These are phyloP conservation scores for Ustilago cynodontis DNA, from an alignment of 1,284 basidiomycete species.

Conservation along the genomic window DNA sequence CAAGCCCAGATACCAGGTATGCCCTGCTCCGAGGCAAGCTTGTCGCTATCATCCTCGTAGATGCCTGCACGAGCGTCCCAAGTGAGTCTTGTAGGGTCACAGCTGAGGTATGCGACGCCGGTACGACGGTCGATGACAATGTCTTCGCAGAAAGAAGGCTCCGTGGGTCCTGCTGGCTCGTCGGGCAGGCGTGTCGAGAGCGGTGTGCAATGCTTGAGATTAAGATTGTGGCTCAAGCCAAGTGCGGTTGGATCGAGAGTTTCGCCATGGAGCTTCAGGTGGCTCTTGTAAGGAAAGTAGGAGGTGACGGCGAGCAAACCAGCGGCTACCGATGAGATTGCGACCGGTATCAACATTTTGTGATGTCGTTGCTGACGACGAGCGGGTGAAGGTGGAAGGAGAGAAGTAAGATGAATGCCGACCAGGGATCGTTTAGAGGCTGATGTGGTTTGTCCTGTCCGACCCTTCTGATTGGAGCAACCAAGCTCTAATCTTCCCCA, in stretches of 20 bases:
- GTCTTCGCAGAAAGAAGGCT: conserved; percentile 58
- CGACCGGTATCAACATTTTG: conserved; percentile 39
- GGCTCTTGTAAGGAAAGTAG: conserved; percentile 47
- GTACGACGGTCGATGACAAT: conserved; percentile 48
- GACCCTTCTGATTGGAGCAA: conserved; percentile 23
- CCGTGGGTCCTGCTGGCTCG: conserved; percentile 42
- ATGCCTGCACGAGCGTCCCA: conserved; percentile 51
- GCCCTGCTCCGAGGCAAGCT: conserved; percentile 23
- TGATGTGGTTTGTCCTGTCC: too few relatives aligned
- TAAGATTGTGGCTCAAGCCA: conserved; percentile 17
- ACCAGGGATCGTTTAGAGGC: background rate
- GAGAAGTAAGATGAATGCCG: conserved; percentile 7
- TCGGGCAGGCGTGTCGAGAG: conserved; percentile 28
- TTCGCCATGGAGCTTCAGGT: conserved; percentile 45
- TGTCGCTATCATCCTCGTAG: conserved; percentile 36
- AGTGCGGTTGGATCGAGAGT: conserved; percentile 6
- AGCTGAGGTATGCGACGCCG: conserved; percentile 54
- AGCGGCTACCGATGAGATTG: conserved; percentile 37
- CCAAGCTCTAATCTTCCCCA: conserved; percentile 13
- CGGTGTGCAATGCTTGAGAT: conserved; percentile 41
- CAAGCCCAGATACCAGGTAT: conserved; percentile 54
- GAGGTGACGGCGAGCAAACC: conserved; percentile 41
- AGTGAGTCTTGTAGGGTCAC: conserved; percentile 53
- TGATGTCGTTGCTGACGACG: background rate
- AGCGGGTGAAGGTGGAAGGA: conserved; percentile 8